A percentile compares a stretch with the other conserved stretches of the same genome.
These are phyloP conservation scores for Syzygium jambos DNA, from an alignment of 345 rosid species.

Conservation along the genomic window DNA sequence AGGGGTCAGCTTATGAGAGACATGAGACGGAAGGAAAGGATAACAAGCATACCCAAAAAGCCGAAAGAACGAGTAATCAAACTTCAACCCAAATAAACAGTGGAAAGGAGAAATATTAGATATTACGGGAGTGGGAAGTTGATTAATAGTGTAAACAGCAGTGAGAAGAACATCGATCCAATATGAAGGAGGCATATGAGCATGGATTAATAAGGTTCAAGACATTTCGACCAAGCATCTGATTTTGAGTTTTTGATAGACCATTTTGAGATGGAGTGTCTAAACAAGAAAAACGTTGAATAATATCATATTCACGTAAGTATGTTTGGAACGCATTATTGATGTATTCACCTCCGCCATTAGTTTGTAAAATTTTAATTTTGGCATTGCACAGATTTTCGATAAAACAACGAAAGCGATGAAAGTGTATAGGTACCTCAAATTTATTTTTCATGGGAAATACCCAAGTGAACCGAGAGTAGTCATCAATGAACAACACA, in stretches of 20 bases:
- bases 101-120: background rate
- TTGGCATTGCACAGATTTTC: too few species aligned
- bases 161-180: background rate
- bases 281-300: background rate
- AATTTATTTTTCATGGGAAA: too few species aligned
- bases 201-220: too few species aligned
- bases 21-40: too few species aligned
- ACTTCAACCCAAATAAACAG: background rate
- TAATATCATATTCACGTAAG: too few species aligned
- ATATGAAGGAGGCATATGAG: background rate
- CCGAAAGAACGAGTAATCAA: background rate
- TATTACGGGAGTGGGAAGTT: background rate
- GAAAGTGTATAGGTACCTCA: too few species aligned
- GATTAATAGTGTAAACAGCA: background rate
- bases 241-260: background rate
- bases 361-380: too few species aligned
- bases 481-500: too few species aligned
- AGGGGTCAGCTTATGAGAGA: too few species aligned
- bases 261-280: background rate
- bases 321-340: background rate
- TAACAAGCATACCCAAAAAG: background rate
- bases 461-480: too few species aligned
- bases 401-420: too few species aligned
- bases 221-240: background rate
- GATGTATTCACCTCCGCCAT: too few species aligned